phyloP scores from a whole-genome alignment of 345 rosid species.

The Moringa oleifera region DNA sequence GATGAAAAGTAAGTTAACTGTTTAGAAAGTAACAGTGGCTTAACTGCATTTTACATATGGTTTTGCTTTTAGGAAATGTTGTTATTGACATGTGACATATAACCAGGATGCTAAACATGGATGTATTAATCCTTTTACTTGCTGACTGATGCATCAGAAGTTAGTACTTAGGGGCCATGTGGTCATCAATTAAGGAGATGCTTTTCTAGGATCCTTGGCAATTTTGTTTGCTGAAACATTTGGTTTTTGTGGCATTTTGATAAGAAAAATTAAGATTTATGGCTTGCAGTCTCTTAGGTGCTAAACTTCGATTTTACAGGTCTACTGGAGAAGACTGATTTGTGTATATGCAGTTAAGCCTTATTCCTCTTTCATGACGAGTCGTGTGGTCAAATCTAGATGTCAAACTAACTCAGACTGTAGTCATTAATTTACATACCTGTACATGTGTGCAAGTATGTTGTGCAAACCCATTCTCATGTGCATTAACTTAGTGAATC shows the following conservation, averaged over 20 bases:
- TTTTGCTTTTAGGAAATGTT: not conserved
- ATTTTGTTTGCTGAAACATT: not conserved
- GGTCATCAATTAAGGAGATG: conserved; percentile 4
- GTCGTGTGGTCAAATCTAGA: no score
- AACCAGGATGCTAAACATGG: not conserved
- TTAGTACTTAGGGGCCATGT: not conserved
- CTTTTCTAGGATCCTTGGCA: not conserved
- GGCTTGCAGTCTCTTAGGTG: not conserved
- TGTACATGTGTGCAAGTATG: no score
- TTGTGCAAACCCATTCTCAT: no score
- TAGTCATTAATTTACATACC: no score
- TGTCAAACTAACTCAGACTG: no score
- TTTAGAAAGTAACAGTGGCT: no score
- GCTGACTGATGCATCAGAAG: not conserved
- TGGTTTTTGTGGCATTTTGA: conserved; percentile 2
- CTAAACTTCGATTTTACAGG: no score
- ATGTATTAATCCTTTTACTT: not conserved
- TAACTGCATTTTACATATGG: no score
- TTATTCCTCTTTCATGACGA: not conserved
- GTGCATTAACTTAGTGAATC: no score
- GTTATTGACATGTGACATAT: not conserved
- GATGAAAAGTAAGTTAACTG: no score
- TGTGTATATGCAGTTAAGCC: no score
- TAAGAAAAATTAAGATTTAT: not conserved
- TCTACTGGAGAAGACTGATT: no score